phyloP scores from a whole-genome alignment of 768 basidiomycete species.

The Tylopilus plumbeoviolaceoides region DNA sequence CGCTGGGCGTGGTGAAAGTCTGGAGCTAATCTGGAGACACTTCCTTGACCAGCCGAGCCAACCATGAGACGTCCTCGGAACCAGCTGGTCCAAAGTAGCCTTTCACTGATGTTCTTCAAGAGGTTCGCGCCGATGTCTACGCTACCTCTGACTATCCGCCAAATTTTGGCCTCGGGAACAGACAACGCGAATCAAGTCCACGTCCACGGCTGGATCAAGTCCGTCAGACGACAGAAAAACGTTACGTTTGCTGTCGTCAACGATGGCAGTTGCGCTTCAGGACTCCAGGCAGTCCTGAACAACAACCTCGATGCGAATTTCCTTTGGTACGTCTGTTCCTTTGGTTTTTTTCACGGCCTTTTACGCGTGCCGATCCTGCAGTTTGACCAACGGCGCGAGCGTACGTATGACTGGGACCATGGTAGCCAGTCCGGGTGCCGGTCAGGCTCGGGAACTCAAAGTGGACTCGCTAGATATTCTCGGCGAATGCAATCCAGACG shows the following conservation, averaged over 20 bases:
- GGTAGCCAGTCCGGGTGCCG: conserved; percentile 42
- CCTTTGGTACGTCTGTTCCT: conserved; percentile 13
- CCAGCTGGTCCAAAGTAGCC: too few relatives aligned
- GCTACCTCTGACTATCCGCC: conserved; percentile 33
- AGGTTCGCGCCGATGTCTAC: conserved; percentile 30
- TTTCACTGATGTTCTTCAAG: conserved; percentile 20
- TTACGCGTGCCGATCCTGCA: conserved; percentile 18
- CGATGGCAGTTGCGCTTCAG: conserved; percentile 72
- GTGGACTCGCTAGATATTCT: conserved; percentile 47
- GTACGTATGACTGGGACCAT: conserved; percentile 49
- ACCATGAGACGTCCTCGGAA: too few relatives aligned
- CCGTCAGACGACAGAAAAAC: conserved; percentile 81
- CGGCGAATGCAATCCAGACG: conserved; percentile 58
- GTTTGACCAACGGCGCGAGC: conserved; percentile 52
- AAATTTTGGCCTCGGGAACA: conserved; percentile 30
- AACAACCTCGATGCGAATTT: conserved; percentile 17
- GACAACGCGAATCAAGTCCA: conserved; percentile 21
- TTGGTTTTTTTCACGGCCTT: background rate
- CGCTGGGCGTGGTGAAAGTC: too few relatives aligned
- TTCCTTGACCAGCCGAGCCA: too few relatives aligned
- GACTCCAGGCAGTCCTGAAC: conserved; percentile 75
- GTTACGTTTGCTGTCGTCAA: conserved; percentile 80
- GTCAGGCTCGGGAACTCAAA: conserved; percentile 50
- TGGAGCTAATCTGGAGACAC: too few relatives aligned
- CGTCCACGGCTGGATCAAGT: conserved; percentile 84